Evolutionary conservation across 1,284 basidiomycete genomes (phyloP), one percentile per base, ranked within the genome.

Genomic region (Rhodotorula sp.): DNA sequence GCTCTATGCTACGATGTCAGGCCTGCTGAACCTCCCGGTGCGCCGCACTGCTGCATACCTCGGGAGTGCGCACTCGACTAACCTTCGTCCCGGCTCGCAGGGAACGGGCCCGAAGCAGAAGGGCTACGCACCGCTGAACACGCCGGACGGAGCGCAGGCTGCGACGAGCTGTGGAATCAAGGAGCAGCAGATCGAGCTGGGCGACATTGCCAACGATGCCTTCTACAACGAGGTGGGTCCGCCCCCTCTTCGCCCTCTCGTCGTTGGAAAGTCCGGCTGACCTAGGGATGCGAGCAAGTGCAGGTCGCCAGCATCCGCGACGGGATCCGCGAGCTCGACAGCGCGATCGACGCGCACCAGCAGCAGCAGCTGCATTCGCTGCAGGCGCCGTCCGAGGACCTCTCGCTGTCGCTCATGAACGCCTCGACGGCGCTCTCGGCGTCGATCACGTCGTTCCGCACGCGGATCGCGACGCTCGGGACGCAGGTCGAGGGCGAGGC

Each of bases 221-320:
- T 73, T 58, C 54, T 67, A 55, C 58, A 63, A 73, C 45, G 45
- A 62, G n/a, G 61, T 59, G 42, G 56, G 49, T 14, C 4, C 23
- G 2, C 49, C 16, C 48, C 14, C n/a, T 52, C 13, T 19, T 48
- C 54, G 3, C 59, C 7, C 8, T 13, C 0, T 9, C 10, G 3
- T 7, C 9, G 3, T 10, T 9, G 34, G 3, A 3, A 7, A 1
- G 34, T 5, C 34, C 34, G 4, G 25, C 25, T 41, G 34, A 50
- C 34, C 17, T 34, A 3, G 34, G 34, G 7, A 2, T 13, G n/a
- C n/a, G 41, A n/a, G 1, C 17, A 21, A 27, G 4, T 13, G 19
- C 52, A 69, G 67, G 72, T 73, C 45, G 63, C 66, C 0, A 42
- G 49, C 42, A 61, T 70, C 25, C 62, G 72, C 14, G 68, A 70